Evolutionary conservation across 345 rosid species (phyloP).

Genomic region (Hibiscus trionum): DNA sequence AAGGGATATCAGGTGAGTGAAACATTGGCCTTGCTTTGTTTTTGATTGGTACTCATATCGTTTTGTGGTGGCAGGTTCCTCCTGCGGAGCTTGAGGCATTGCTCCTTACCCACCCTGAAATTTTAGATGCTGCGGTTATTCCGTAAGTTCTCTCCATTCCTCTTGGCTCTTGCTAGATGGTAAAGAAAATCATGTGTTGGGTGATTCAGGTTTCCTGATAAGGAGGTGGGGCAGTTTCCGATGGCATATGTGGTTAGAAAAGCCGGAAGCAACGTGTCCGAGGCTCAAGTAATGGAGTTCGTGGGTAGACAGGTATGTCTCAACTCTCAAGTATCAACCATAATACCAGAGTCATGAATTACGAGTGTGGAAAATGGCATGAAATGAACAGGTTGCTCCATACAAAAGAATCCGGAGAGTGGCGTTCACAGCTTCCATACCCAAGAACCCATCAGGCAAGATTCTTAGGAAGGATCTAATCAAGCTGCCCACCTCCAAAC

Average conservation of each 20-base stretch:
- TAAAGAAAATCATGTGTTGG: neutral
- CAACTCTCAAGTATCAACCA: no score
- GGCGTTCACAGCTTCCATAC: constrained; percentile 50
- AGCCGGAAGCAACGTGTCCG: constrained; percentile 42
- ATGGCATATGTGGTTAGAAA: constrained; percentile 78
- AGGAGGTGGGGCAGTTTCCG: constrained; percentile 75
- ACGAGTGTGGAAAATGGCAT: neutral
- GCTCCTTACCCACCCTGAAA: constrained; percentile 61
- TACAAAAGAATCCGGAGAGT: constrained; percentile 67
- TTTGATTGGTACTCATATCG: no score
- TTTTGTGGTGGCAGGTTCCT: constrained; percentile 46
- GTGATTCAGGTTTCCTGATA: constrained; percentile 64
- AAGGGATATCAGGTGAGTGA: constrained; percentile 74
- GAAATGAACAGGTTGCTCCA: constrained; percentile 40
- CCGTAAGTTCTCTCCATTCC: constrained; percentile 42
- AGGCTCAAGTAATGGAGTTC: constrained; percentile 51
- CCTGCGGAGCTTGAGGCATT: constrained; percentile 90
- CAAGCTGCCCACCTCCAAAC: constrained; percentile 63
- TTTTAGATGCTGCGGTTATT: constrained; percentile 71
- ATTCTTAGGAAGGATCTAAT: constrained; percentile 82
- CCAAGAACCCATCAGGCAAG: constrained; percentile 79
- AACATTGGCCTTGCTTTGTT: no score
- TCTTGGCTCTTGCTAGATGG: no score
- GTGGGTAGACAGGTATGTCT: constrained; percentile 47
- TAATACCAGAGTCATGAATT: no score